A percentile compares a stretch with the other conserved stretches of the same genome.
These are phyloP conservation scores for Deinandra increscens DNA, from an alignment of 129 eudicot species.

Conservation along the genomic window DNA sequence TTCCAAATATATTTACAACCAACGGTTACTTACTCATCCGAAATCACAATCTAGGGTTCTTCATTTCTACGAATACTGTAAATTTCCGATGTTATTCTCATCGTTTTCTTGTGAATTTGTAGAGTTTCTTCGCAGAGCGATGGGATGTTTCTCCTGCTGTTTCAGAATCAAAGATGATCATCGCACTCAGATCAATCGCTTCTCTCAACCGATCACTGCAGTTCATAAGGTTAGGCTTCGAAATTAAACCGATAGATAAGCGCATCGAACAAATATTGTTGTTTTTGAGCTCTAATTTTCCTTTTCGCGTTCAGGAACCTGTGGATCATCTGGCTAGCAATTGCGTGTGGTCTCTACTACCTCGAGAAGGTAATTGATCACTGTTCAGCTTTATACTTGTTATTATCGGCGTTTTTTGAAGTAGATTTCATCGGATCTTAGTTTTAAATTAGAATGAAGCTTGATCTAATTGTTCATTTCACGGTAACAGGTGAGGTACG, in stretches of 20 bases:
- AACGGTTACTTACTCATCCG: constrained; percentile 13
- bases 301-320: constrained; percentile 32
- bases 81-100: constrained; percentile 21
- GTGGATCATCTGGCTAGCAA: constrained; percentile 21
- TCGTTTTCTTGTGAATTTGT: constrained; percentile 23
- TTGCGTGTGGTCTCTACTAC: constrained; percentile 33
- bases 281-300: background rate
- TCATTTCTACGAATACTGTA: background rate
- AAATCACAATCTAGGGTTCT: constrained; percentile 36
- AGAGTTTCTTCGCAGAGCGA: constrained; percentile 28
- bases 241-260: background rate
- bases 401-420: background rate
- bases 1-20: constrained; percentile 9
- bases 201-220: constrained; percentile 18
- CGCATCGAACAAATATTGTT: background rate
- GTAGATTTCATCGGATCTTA: background rate
- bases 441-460: background rate
- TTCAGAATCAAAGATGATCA: constrained; percentile 42
- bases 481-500: background rate
- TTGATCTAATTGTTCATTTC: constrained; percentile 10
- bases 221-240: constrained; percentile 17
- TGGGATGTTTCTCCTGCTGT: constrained; percentile 56
- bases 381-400: background rate
- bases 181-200: constrained; percentile 22
- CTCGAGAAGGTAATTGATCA: constrained; percentile 37